Percentiles rank a stretch among this genome's conserved stretches.
Evolutionary conservation across 768 basidiomycete species (phyloP).

Genomic region (Tylopilus plumbeoviolaceoides): DNA sequence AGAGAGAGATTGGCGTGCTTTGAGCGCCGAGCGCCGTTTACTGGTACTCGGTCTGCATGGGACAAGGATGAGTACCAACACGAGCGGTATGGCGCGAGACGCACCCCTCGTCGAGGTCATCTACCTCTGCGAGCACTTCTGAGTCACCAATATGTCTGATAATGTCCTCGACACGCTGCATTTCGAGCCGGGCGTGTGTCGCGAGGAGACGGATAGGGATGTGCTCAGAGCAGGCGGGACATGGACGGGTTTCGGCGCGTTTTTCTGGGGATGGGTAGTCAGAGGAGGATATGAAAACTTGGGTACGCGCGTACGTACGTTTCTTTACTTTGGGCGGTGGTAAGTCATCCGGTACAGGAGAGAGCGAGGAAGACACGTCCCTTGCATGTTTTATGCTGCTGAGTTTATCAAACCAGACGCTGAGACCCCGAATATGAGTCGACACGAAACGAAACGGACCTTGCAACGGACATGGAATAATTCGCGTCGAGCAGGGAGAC

Average conservation of each 20-base stretch:
- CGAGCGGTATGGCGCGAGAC: conserved; percentile 18
- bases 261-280: conserved; percentile 42
- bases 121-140: conserved; percentile 46
- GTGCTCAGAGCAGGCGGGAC: conserved; percentile 69
- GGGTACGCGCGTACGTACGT: conserved; percentile 34
- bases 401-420: not conserved
- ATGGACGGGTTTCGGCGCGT: conserved; percentile 69
- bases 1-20: conserved; percentile 38
- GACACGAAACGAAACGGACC: conserved; percentile 21
- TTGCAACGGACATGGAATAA: conserved; percentile 12
- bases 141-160: conserved; percentile 58
- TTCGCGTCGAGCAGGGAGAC: not conserved
- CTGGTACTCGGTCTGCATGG: conserved; percentile 14
- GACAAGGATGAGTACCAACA: conserved; percentile 33
- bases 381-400: conserved; percentile 42
- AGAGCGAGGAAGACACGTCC: conserved; percentile 30
- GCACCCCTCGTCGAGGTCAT: conserved; percentile 54
- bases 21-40: conserved; percentile 42
- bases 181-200: conserved; percentile 61
- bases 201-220: conserved; percentile 72
- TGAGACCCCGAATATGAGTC: not conserved
- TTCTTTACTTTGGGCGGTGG: conserved; percentile 41
- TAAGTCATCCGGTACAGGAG: conserved; percentile 31
- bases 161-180: conserved; percentile 65
- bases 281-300: not conserved